Base-by-base conservation (phyloP, 495 filamentous ascomycete species). In the Chaetomidium leptoderma region DNA sequence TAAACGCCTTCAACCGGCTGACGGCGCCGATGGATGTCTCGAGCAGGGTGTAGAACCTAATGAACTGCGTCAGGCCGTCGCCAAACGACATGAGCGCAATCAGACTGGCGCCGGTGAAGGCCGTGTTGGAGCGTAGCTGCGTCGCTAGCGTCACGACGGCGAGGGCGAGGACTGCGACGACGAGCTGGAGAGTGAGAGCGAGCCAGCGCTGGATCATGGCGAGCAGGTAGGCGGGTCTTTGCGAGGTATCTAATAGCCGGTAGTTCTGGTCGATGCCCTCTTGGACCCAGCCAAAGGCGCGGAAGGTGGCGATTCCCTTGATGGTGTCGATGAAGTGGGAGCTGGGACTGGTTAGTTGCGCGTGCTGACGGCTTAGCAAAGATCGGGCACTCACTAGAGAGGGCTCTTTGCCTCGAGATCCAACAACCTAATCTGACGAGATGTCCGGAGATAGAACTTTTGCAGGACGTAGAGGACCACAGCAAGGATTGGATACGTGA, bases 131-230 rank as follows among this genome's bases (percentile, higher is more conserved):
- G 16, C 58, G 61, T 24, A 59, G 46, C 40, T 68, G 63, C 0
- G 59, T 66, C 0, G 66, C 47, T 6, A 68, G 26, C 0, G 60
- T 46, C 21, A 79, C 72, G n/a, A 79, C 66, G 0, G 63, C 46
- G 0, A 76, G 53, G 0, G 78, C 76, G 4, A 82, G 51, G 2
- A 53, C 62, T 0, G 74, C 74, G 1, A 74, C 72, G 4, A 83
- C 57, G 1, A 81, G 51, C 42, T 80, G 74, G 0, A 83, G 65
- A 0, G 73, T 66, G 16, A 83, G 63, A 0, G 59, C 74, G 0
- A 84, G 70, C 81, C 81, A 84, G 9, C 72, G 67, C 57, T 84
- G 79, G 14, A 82, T 71, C 56, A 76, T 78, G n/a, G 75, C 61
- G 2, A 82, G 71, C n/a, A 83, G 67, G 48, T 78, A 84, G 13